A percentile compares a stretch with the other conserved stretches of the same genome.
phyloP scores from a whole-genome alignment of 805 yeast species.

The Ogataea paradorogensis region DNA sequence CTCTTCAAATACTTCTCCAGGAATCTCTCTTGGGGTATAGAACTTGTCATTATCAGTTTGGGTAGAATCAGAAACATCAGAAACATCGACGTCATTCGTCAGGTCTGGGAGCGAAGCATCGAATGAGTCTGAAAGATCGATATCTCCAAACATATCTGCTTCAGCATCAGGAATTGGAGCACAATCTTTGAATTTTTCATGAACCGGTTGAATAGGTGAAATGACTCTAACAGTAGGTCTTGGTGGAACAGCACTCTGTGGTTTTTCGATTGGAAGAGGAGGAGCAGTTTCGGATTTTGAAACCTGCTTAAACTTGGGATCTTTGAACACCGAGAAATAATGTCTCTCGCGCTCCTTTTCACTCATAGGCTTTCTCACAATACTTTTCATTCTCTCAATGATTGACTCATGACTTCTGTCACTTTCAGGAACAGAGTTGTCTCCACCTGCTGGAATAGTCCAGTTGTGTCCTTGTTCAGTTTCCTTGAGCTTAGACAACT shows the following conservation, averaged over 20 bases:
- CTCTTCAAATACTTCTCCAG: conserved; percentile 12
- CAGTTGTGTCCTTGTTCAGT: conserved; percentile 15
- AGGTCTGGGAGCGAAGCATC: conserved; percentile 17
- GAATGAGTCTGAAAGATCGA: conserved; percentile 20
- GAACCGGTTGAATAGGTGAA: conserved; percentile 9
- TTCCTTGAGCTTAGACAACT: conserved; percentile 10
- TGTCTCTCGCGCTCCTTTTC: conserved; percentile 3
- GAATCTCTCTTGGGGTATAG: conserved; percentile 20
- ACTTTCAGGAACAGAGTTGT: conserved; percentile 3
- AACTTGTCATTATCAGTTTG: conserved; percentile 12
- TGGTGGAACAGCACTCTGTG: conserved; percentile 1
- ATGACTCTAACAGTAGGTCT: conserved; percentile 1
- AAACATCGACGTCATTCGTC: conserved; percentile 4
- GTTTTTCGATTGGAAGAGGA: background rate
- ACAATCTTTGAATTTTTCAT: conserved; percentile 3
- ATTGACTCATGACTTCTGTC: conserved; percentile 4
- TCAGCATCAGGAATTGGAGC: conserved; percentile 2
- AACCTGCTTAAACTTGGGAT: background rate
- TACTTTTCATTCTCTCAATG: conserved; percentile 1
- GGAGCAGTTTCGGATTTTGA: background rate
- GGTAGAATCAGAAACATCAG: conserved; percentile 3
- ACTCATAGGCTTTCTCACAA: background rate
- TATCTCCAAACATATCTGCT: conserved; percentile 16
- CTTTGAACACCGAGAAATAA: background rate
- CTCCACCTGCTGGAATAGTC: conserved; percentile 8